These are phyloP conservation scores for Blastomyces silverae DNA, from an alignment of 2,329 filamentous ascomycete species.

Conservation along the genomic window DNA sequence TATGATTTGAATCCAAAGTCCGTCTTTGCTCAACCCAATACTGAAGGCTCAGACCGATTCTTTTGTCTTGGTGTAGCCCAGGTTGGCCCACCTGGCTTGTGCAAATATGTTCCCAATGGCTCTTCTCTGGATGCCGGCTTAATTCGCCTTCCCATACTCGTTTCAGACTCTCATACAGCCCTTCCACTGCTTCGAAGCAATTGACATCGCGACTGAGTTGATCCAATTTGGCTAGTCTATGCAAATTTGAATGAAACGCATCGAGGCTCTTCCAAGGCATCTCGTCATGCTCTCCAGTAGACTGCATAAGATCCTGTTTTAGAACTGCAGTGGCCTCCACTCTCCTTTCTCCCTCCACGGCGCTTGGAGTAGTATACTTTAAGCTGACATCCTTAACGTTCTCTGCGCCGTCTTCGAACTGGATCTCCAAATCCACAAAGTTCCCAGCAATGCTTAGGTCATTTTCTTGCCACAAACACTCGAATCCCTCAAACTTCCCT, in stretches of 20 bases:
- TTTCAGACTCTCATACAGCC: conserved; percentile 38
- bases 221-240: conserved; percentile 42
- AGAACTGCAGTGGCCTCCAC: conserved; percentile 41
- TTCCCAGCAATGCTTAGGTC: conserved; percentile 43
- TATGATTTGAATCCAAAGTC: conserved; percentile 29
- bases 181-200: conserved; percentile 43
- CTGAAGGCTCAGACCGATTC: conserved; percentile 38
- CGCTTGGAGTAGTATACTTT: conserved; percentile 39
- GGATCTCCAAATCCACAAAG: conserved; percentile 43
- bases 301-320: conserved; percentile 36
- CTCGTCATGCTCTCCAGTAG: conserved; percentile 28
- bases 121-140: conserved; percentile 28
- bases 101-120: conserved; percentile 38
- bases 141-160: conserved; percentile 41
- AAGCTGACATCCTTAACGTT: conserved; percentile 40
- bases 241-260: conserved; percentile 40
- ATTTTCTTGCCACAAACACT: conserved; percentile 44
- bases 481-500: conserved; percentile 40
- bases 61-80: conserved; percentile 35
- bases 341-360: conserved; percentile 36
- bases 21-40: conserved; percentile 40
- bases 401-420: conserved; percentile 38
- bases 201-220: conserved; percentile 41
- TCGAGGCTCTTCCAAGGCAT: conserved; percentile 35
- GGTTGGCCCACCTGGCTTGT: conserved; percentile 39